Base-by-base conservation (phyloP, 208 protist species). In the Acanthamoeba quina region DNA sequence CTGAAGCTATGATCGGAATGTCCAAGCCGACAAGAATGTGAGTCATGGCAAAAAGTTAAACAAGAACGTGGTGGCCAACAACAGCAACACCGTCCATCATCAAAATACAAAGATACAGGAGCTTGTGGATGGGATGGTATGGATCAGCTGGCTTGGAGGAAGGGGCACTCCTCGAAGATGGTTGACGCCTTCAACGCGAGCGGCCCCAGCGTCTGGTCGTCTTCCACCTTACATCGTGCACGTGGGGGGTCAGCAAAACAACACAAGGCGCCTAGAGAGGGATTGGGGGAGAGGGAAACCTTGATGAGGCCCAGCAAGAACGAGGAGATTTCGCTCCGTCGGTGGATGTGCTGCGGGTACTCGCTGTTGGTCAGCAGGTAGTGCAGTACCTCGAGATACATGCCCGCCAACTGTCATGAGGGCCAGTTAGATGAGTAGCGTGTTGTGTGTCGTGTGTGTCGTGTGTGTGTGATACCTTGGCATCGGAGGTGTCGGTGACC, bases 231-330 rank as follows among this genome's bases (percentile, higher is more conserved):
- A 5, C 5, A 41, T 7, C 11, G 41, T 7, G n/a, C 7, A 19
- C 15, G n/a, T 37, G 19, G 19, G 17, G 41, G 7, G 34, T 21
- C 17, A 41, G 10, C 29, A 37, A 3, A 76, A 47, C 3, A 41
- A n/a, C 19, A 7, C n/a, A 3, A 37, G 7, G 6, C 29, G 4
- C n/a, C n/a, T n/a, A n/a, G n/a, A n/a, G n/a, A n/a, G n/a, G n/a
- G n/a, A n/a, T n/a, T n/a, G n/a, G n/a, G n/a, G n/a, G n/a, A 44
- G 7, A n/a, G 17, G 11, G 2, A 41, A 41, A 86, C 78, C 78
- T 31, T 49, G 78, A 86, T 86, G n/a, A 86, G 78, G n/a, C 49
- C 37, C 78, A 86, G 78, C 44, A 86, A 34, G 26, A 86, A 86
- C 21, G 78, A 13, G 9, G 78, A 64, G 21, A 86, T 5, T 37